Conservation (phyloP, 176 grass and related monocot genomes). For the Zoysia pacifica region DNA sequence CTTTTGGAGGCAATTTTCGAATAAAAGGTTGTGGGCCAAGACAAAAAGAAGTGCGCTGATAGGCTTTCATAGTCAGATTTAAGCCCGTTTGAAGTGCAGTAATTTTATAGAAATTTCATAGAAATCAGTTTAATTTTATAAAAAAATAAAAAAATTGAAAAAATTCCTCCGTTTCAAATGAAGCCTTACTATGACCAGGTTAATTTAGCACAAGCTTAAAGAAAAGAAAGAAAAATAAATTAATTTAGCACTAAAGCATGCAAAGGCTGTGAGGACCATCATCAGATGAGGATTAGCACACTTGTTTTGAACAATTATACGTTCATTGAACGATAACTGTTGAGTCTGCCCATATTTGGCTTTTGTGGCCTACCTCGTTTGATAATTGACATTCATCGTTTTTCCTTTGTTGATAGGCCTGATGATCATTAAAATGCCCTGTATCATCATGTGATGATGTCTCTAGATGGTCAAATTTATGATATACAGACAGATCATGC, state of each 20-base stretch:
- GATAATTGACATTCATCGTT: conserved; percentile 26
- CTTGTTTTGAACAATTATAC: not conserved
- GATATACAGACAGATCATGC: not conserved
- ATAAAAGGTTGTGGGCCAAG: conserved; percentile 11
- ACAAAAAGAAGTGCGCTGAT: not conserved
- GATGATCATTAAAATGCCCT: conserved; percentile 37
- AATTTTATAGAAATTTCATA: too few relatives aligned
- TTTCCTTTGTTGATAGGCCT: conserved; percentile 12
- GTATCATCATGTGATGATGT: conserved; percentile 45
- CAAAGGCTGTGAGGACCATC: conserved; percentile 26
- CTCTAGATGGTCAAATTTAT: not conserved
- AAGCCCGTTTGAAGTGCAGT: too few relatives aligned
- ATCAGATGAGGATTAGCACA: conserved; percentile 2
- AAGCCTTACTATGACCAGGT: too few relatives aligned
- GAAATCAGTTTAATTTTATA: too few relatives aligned
- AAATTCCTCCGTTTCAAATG: too few relatives aligned
- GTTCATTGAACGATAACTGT: not conserved
- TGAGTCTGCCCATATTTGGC: conserved; percentile 24
- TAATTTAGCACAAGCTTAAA: too few relatives aligned
- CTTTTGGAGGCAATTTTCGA: not conserved
- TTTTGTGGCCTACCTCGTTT: conserved; percentile 22
- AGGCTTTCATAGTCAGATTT: not conserved
- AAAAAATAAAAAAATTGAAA: too few relatives aligned
- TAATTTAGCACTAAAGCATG: not conserved
- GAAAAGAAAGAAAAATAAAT: too few relatives aligned